These are phyloP conservation scores for Cinnamomum chago DNA, from an alignment of 164 flowering plant genomes.

Conservation along the genomic window DNA sequence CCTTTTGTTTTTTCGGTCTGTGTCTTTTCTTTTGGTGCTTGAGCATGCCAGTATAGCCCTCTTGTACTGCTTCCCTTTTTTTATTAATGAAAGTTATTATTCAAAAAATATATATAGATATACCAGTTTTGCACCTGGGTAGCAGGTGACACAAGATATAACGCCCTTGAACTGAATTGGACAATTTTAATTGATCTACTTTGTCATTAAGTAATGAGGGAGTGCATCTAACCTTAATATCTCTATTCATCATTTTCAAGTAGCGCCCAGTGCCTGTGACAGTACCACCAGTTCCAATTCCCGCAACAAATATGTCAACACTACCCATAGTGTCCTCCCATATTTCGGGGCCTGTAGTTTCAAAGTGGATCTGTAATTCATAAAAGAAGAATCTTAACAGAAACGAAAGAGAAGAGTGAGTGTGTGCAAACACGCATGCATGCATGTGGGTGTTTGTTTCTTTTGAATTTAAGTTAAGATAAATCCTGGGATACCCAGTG, in stretches of 20 bases:
- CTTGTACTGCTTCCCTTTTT: too few species aligned
- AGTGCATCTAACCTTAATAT: slow-evolving; percentile 44
- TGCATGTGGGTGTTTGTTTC: too few species aligned
- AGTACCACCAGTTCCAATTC: slow-evolving; percentile 83
- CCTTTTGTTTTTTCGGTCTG: too few species aligned
- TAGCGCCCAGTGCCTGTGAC: slow-evolving; percentile 69
- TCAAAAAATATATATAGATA: too few species aligned
- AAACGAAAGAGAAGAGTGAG: neutral
- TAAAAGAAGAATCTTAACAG: slow-evolving; percentile 6
- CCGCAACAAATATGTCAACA: slow-evolving; percentile 71
- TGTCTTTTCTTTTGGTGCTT: too few species aligned
- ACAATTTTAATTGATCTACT: neutral
- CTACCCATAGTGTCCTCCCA: slow-evolving; percentile 85
- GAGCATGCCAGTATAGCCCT: too few species aligned
- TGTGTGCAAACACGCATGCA: too few species aligned
- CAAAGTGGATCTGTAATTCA: slow-evolving; percentile 68
- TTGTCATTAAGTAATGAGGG: neutral
- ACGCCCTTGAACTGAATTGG: too few species aligned
- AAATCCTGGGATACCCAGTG: neutral
- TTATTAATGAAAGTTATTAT: too few species aligned
- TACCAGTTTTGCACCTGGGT: too few species aligned
- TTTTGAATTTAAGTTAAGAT: neutral
- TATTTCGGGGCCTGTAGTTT: slow-evolving; percentile 85
- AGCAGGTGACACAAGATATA: too few species aligned
- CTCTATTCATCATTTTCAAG: slow-evolving; percentile 69